Base-by-base conservation (phyloP, 129 eudicot species). In the Pulicaria dysenterica region DNA sequence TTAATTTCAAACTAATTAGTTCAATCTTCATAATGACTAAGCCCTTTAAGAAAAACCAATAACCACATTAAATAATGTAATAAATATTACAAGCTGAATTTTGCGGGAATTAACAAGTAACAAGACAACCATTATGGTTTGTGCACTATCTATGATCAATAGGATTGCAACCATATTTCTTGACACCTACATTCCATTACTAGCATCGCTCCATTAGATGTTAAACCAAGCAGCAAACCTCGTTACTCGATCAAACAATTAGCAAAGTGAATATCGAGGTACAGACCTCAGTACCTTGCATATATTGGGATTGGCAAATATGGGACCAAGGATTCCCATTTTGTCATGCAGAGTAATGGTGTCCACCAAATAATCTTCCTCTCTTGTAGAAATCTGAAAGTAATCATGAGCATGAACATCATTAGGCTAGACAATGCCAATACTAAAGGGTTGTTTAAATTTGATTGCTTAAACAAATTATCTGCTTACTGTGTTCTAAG, bases 281-380 rank as follows among this genome's bases (percentile, higher is more conserved):
- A 38, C 37, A 71, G 40, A 67, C 49, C 49, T 45, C 55, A 78
- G 64, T 77, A 89, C 98, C 98, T 92, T 92, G 85, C 94, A 85
- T 54, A 89, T 87, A 50, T 48, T 58, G 54, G 98, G 88, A 89
- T 92, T 77, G 34, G 92, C 82, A 82, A 92, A 92, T 12, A 92
- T 86, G 6, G 98, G 91, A 51, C 80, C 77, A 69, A 92, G 91
- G 58, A 87, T 86, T 61, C 82, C 80, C 86, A 92, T 83, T 40
- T 38, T 74, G 57, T 92, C 98, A 78, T 92, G 98, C 73, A 92
- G 78, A 70, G 86, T 86, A 62, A 92, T 85, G 37, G 96, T 83
- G 78, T 92, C 98, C 64, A 92, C 84, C 79, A 92, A 76, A 78
- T 89, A 92, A 82, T 92, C 98, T 50, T 86, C 83, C 15, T 65